Conservation (phyloP, 495 filamentous ascomycete genomes). For the Aspergillus incahuasiensis region DNA sequence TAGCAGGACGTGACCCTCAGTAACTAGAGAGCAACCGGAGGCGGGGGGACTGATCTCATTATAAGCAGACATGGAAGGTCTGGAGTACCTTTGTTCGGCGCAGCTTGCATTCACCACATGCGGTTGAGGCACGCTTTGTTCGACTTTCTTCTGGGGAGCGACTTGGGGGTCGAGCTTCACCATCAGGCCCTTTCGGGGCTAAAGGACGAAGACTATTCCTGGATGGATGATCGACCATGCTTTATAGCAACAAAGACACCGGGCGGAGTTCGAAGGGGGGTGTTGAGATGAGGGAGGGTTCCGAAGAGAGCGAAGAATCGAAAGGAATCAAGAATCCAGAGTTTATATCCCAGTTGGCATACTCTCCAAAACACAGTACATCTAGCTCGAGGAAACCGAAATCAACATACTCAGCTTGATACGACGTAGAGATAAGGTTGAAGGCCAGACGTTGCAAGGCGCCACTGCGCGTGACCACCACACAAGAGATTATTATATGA, state of each 20-base stretch:
- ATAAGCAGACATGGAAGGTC: not conserved
- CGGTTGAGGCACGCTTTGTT: conserved; percentile 38
- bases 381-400: conserved; percentile 6
- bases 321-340: conserved; percentile 2
- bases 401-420: conserved; percentile 8
- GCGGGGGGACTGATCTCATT: not conserved
- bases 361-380: conserved; percentile 9
- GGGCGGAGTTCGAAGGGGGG: not conserved
- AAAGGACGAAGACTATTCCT: conserved; percentile 28
- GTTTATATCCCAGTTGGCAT: conserved; percentile 10
- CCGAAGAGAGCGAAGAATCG: not conserved
- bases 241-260: not conserved
- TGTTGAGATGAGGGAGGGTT: not conserved
- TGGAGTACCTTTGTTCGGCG: conserved; percentile 39
- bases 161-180: conserved; percentile 14
- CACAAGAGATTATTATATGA: not conserved
- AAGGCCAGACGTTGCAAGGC: not conserved
- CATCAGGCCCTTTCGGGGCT: conserved; percentile 26
- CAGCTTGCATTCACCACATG: conserved; percentile 40
- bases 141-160: conserved; percentile 28
- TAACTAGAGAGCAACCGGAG: not conserved
- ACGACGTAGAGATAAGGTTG: not conserved
- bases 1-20: not conserved
- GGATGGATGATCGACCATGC: conserved; percentile 30
- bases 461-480: not conserved